Percentiles rank a stretch among this genome's conserved stretches.
phyloP scores from a whole-genome alignment of 2,329 filamentous ascomycete genomes.

The Pezicula carpinea region DNA sequence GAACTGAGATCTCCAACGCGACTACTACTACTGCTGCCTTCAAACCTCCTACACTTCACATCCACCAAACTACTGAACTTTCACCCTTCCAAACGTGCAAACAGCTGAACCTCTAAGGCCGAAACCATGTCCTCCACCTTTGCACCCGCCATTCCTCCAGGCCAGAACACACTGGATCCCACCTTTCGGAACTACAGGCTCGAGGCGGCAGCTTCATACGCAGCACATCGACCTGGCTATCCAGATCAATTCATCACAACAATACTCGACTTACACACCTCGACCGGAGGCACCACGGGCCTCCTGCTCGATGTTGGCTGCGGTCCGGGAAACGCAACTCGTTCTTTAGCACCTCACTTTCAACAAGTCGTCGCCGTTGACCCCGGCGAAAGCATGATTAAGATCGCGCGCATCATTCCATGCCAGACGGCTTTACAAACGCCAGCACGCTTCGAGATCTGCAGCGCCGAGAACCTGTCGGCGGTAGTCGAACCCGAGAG shows the following conservation, averaged over 20 bases:
- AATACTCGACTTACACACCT: constrained; percentile 19
- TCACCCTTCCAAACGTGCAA: too few species aligned
- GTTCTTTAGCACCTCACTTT: constrained; percentile 23
- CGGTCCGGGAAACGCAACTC: constrained; percentile 27
- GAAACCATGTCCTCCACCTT: too few species aligned
- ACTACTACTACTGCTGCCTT: too few species aligned
- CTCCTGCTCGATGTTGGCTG: constrained; percentile 27
- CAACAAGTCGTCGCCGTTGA: constrained; percentile 23
- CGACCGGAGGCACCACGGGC: constrained; percentile 16
- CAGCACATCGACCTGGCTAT: constrained; percentile 17
- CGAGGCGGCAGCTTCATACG: constrained; percentile 23
- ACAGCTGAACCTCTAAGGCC: too few species aligned
- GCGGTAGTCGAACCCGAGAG: constrained; percentile 12
- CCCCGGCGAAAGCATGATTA: constrained; percentile 26
- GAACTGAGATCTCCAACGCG: too few species aligned
- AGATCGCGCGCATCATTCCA: constrained; percentile 18
- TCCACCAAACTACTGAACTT: too few species aligned
- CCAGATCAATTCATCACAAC: constrained; percentile 14
- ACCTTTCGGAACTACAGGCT: constrained; percentile 24
- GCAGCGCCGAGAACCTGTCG: constrained; percentile 22
- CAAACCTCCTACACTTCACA: too few species aligned
- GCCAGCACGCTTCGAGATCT: constrained; percentile 18
- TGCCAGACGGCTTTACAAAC: too few species aligned
- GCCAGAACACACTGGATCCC: too few species aligned
- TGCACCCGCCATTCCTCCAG: too few species aligned